A percentile compares a stretch with the other conserved stretches of the same genome.
Conservation (phyloP, 306 rosid species). For the Cicer cuneatum region DNA sequence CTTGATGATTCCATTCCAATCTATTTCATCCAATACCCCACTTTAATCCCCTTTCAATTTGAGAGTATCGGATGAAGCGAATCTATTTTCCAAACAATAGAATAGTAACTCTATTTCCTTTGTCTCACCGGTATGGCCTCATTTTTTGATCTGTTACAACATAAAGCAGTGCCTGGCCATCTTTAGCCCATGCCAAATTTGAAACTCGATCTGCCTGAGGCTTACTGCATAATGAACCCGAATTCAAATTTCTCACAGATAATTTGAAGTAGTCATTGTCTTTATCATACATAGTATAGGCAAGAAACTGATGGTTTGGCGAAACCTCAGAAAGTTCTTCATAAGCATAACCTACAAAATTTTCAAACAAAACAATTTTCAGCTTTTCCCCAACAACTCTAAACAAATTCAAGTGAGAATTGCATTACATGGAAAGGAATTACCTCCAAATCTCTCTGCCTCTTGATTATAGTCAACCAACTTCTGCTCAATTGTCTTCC, state of each 20-base stretch:
- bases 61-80: neutral
- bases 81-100: neutral
- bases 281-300: slow-evolving; percentile 93
- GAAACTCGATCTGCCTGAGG: slow-evolving; percentile 87
- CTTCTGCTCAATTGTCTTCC: slow-evolving; percentile 93
- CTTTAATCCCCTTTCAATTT: neutral
- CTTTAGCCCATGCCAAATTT: slow-evolving; percentile 88
- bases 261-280: slow-evolving; percentile 76
- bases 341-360: slow-evolving; percentile 78
- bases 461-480: slow-evolving; percentile 83
- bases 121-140: slow-evolving; percentile 72
- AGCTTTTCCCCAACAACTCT: slow-evolving; percentile 24
- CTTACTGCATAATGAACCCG: slow-evolving; percentile 86
- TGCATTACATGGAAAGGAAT: neutral
- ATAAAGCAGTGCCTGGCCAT: slow-evolving; percentile 85
- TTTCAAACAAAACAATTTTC: neutral
- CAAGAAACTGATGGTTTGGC: slow-evolving; percentile 83
- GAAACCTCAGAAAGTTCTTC: slow-evolving; percentile 92
- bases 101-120: slow-evolving; percentile 1
- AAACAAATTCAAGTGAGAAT: slow-evolving; percentile 7
- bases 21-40: neutral
- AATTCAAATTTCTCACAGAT: slow-evolving; percentile 89
- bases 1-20: neutral
- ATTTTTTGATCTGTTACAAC: slow-evolving; percentile 81
- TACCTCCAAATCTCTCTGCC: slow-evolving; percentile 92